phyloP scores from a whole-genome alignment of 768 basidiomycete species.

The Tylopilus intermedius region DNA sequence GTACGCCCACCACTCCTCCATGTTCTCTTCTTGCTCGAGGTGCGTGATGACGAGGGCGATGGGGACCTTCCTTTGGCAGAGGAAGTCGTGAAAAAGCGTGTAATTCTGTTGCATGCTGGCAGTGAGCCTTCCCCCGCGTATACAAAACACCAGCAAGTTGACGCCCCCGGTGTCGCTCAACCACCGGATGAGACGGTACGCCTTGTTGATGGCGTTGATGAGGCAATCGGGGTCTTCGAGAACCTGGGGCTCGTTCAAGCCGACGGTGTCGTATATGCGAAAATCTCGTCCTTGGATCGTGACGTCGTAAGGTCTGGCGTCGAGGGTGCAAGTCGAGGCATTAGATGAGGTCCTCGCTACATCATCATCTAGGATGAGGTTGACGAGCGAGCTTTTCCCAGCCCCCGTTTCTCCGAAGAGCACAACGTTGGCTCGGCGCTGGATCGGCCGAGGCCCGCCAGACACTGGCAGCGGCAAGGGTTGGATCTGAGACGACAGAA shows the following conservation, averaged over 20 bases:
- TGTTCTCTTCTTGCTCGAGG: constrained; percentile 32
- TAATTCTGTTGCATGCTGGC: constrained; percentile 28
- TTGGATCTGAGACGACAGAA: neutral
- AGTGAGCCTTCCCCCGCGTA: constrained; percentile 32
- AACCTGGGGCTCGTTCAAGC: constrained; percentile 28
- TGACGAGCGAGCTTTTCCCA: constrained; percentile 41
- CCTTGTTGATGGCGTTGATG: constrained; percentile 29
- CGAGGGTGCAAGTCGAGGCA: constrained; percentile 33
- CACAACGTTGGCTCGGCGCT: constrained; percentile 20
- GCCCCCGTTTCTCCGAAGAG: constrained; percentile 30
- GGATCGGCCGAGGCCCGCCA: constrained; percentile 8
- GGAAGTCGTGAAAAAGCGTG: constrained; percentile 29
- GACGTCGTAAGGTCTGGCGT: constrained; percentile 25
- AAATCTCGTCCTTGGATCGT: constrained; percentile 17
- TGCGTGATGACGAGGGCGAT: constrained; percentile 32
- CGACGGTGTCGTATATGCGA: constrained; percentile 33
- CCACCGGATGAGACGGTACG: constrained; percentile 31
- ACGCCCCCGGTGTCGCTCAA: constrained; percentile 33
- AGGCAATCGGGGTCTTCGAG: constrained; percentile 24
- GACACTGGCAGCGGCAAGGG: constrained; percentile 1
- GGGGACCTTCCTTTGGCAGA: constrained; percentile 31
- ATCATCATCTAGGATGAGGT: constrained; percentile 31
- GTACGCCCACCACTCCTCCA: constrained; percentile 33
- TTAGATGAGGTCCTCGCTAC: constrained; percentile 28
- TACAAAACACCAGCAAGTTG: constrained; percentile 37